Conservation (phyloP, 2,329 filamentous ascomycete genomes). For the Aureobasidium sp. region DNA sequence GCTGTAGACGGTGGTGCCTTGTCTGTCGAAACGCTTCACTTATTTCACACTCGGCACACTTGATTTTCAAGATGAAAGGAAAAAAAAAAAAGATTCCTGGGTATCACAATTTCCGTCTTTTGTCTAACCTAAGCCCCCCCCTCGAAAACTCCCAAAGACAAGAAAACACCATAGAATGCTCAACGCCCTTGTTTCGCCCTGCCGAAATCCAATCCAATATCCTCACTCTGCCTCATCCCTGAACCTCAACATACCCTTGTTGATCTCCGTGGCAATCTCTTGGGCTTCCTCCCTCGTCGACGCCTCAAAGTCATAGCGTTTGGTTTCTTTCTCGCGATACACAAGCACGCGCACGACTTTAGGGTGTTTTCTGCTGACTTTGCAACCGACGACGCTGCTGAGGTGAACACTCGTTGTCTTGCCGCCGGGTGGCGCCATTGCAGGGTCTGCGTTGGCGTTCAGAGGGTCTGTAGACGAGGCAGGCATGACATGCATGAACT, state of each 20-base stretch:
- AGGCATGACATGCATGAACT: slow-evolving; percentile 81
- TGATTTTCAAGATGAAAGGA: no score
- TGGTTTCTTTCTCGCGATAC: slow-evolving; percentile 66
- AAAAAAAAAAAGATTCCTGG: no score
- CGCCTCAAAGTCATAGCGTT: slow-evolving; percentile 81
- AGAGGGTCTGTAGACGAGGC: slow-evolving; percentile 24
- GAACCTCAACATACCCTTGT: slow-evolving; percentile 47
- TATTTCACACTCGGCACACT: no score
- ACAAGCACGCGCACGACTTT: slow-evolving; percentile 74
- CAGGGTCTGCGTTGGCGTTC: slow-evolving; percentile 22
- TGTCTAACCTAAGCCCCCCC: no score
- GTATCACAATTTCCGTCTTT: no score
- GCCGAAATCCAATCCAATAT: not conserved
- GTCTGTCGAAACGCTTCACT: no score
- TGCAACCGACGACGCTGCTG: slow-evolving; percentile 72
- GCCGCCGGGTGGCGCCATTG: slow-evolving; percentile 30
- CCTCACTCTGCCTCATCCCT: slow-evolving; percentile 16
- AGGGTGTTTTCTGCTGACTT: slow-evolving; percentile 70
- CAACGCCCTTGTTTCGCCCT: no score
- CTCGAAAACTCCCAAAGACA: no score
- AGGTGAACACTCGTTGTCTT: slow-evolving; percentile 76
- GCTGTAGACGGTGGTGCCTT: no score
- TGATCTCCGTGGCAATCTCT: slow-evolving; percentile 73
- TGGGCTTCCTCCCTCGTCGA: slow-evolving; percentile 60
- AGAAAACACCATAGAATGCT: no score